Evolutionary conservation across 2,329 filamentous ascomycete species (phyloP), one percentile per base, ranked within the genome.

Genomic region (Apiospora malaysiana): DNA sequence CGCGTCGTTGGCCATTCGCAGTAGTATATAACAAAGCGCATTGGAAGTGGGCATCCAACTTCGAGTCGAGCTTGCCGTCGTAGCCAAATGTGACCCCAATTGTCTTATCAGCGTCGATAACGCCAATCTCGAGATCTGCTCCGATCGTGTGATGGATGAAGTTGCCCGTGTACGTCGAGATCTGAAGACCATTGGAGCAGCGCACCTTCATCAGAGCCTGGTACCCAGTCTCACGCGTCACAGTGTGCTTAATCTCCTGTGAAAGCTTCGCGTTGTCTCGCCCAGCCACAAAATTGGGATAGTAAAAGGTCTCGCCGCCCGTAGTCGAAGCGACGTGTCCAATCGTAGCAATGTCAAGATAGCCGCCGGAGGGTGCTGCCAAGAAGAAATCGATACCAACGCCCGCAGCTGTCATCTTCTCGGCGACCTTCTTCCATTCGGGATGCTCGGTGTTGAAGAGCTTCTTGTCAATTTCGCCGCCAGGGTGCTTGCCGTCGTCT

Each of bases 171-270:
- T 99, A 99, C n/a, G 90, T 90, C 21, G 94, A 91, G 21, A 99
- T 92, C 80, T 99, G 96, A 69, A 99, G 86, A 23, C 96, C 96
- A 77, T 97, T 99, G 23, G 95, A 98, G 84, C 96, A 99, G 73
- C 96, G 92, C 71, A 99, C 95, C 85, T 99, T 99, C 94, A 99
- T 97, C 76, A 99, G 85, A 25, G 94, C 94, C 82, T 98, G 95
- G 84, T 94, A 98, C 27, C 96, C 96, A 66, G 95, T 97, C 81
- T 98, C 95, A 73, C 96, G 89, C 2, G 91, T 94, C 42, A 98
- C 90, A 0, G 93, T 91, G 78, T 98, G 95, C 75, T 91, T 90
- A 74, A 99, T 90, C 83, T 99, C 96, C 66, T 92, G 89, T 2
- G 92, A 92, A 49, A 99, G 84, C 83, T 95, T 97, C 70, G 93